Percentiles rank a stretch among this genome's conserved stretches.
Conservation (phyloP, 2,329 filamentous ascomycete genomes). For the Colletotrichum gloeosporioides region DNA sequence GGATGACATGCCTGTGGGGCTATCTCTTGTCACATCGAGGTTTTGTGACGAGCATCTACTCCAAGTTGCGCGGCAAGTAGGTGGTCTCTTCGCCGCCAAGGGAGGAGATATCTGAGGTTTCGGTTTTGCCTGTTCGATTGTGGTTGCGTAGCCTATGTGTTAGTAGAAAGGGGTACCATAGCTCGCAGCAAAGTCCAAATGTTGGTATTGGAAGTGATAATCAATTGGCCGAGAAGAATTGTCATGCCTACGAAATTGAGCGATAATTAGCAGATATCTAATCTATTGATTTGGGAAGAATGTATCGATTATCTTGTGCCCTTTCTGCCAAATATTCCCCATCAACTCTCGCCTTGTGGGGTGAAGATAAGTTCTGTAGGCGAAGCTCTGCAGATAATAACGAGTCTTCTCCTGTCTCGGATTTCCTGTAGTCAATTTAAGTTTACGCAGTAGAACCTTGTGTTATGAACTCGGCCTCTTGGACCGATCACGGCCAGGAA, state of each 20-base stretch:
- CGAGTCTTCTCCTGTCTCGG: too few relatives aligned
- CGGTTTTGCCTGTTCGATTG: background rate
- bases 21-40: conserved; percentile 54
- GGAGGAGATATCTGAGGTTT: conserved; percentile 27
- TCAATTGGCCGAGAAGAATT: too few relatives aligned
- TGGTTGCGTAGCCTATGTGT: background rate
- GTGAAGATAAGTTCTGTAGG: too few relatives aligned
- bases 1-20: conserved; percentile 52
- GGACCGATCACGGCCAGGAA: background rate
- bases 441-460: background rate
- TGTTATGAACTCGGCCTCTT: background rate
- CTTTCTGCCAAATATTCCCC: too few relatives aligned
- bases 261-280: too few relatives aligned
- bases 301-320: too few relatives aligned
- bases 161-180: background rate
- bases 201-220: too few relatives aligned
- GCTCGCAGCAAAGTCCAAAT: too few relatives aligned
- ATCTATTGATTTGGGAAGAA: too few relatives aligned
- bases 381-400: too few relatives aligned
- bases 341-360: too few relatives aligned
- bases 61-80: conserved; percentile 41
- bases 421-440: background rate
- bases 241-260: too few relatives aligned
- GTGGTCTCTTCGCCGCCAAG: conserved; percentile 40
- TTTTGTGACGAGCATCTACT: conserved; percentile 50